Evolutionary conservation across 2,329 filamentous ascomycete genomes (phyloP), one percentile per base, ranked within the genome.

Genomic region (Cladobotryum protrusum): DNA sequence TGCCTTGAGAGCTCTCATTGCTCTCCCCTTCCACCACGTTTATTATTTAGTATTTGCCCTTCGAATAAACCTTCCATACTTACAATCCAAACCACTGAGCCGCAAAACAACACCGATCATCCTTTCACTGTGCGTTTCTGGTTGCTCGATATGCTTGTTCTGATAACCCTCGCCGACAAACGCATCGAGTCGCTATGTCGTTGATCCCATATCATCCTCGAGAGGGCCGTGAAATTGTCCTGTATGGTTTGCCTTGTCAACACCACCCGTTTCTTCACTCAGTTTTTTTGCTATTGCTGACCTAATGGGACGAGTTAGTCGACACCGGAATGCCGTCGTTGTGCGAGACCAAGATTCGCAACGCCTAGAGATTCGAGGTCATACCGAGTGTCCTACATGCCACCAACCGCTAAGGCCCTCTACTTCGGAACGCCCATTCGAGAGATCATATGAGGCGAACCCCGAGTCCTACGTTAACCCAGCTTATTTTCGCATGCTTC

Each of bases 401-500:
- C 88, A 90, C 64, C 86, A 87, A 47, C 82, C 89, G 15, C 78
- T 83, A 67, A 66, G 76, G 56, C 63, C 66, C 64, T 36, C 65
- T 64, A 34, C 79, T 37, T 68, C 76, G 47, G 76, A 81, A 18
- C 69, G 72, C 32, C 65, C 72, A 54, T 81, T 72, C 63, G 78
- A 78, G 48, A 60, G 59, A n/a, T 55, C 63, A 4, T 67, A 61
- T 49, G 67, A 61, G 39, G 60, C 69, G 32, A 62, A 67, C 45
- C 70, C 71, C 33, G 78, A 86, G 44, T 79, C 85, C 50, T 97
- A 91, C 64, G 87, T 96, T 59, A 86, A 91, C 61, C 91, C 91
- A 2, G 83, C 90, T 46, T 99, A 99, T 73, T 99, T 99, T 69
- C 89, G 89, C 61, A 91, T 97, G 86, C 83, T 99, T 37, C 86